A percentile compares a stretch with the other conserved stretches of the same genome.
Evolutionary conservation across 2,329 filamentous ascomycete species (phyloP).

Genomic region (Chrysoporthe deuterocubensis): DNA sequence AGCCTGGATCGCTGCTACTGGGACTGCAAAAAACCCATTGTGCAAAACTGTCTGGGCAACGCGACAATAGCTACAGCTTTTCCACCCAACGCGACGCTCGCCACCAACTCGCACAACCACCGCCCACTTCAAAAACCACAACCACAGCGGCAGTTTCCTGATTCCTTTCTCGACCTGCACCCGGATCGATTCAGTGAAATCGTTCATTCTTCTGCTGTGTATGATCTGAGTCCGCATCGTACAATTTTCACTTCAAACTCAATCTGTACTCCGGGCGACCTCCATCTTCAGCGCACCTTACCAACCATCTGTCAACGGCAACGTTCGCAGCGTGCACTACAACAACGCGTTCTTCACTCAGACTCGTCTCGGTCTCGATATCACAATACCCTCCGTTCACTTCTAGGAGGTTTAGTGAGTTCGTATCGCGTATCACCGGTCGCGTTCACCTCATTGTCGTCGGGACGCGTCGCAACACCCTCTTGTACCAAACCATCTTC

Average conservation of each 20-base stretch:
- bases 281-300: background rate
- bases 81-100: background rate
- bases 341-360: conserved; percentile 1
- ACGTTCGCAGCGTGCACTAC: conserved; percentile 8
- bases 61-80: background rate
- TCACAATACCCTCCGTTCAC: background rate
- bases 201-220: background rate
- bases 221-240: background rate
- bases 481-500: background rate
- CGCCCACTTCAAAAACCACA: background rate
- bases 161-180: background rate
- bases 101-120: background rate
- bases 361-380: background rate
- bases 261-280: background rate
- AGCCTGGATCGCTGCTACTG: background rate
- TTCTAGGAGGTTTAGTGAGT: background rate
- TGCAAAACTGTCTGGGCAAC: background rate
- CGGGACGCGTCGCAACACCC: background rate
- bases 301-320: conserved; percentile 7
- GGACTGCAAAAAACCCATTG: background rate
- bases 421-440: background rate
- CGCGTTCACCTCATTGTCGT: conserved; percentile 10
- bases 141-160: background rate
- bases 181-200: background rate
- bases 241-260: background rate